Base-by-base conservation (phyloP, 148 eudicot species). In the Silene uniflora region DNA sequence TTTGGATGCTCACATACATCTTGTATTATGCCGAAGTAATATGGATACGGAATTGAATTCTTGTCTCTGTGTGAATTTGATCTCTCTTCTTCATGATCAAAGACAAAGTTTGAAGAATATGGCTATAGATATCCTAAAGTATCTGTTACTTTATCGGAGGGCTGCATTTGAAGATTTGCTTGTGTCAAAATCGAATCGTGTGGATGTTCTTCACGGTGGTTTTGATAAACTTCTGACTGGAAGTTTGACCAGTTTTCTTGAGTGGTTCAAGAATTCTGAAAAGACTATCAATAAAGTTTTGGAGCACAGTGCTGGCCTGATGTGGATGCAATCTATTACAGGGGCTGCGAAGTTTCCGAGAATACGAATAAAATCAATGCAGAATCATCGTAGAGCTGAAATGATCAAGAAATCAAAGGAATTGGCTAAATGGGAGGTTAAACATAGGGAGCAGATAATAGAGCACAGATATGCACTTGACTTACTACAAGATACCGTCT, bases 261-360 rank as follows among this genome's bases (percentile, higher is more conserved):
- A 96, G 78, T 96, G 99, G 99, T 79, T 92, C 81, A 82, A 84
- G 71, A 80, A 77, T 70, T 92, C 98, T 80, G 90, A 91, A 72
- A 88, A 86, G 72, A 82, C 67, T 79, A 87, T 96, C 68, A 91
- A 86, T 82, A 88, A 86, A 78, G 97, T 89, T 76, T 78, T 96
- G 87, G 99, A 96, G 86, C 93, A 86, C 79, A 87, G 94, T 73
- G 98, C 98, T 83, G 90, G 93, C 72, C 87, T 92, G 72, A 92
- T 92, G 98, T 96, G 99, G 99, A 90, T 87, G 62, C 99, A 96
- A 84, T 96, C 84, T 70, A 91, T 96, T 86, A 81, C 87, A 8
- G 97, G 98, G 58, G 84, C 99, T 58, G 77, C 89, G 21, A 96
- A 96, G 86, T 96, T 96, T 83, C 99, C 99, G 39, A 97, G 98